phyloP scores from a whole-genome alignment of 352 stramenopile genomes.

The Plasmopara viticola region DNA sequence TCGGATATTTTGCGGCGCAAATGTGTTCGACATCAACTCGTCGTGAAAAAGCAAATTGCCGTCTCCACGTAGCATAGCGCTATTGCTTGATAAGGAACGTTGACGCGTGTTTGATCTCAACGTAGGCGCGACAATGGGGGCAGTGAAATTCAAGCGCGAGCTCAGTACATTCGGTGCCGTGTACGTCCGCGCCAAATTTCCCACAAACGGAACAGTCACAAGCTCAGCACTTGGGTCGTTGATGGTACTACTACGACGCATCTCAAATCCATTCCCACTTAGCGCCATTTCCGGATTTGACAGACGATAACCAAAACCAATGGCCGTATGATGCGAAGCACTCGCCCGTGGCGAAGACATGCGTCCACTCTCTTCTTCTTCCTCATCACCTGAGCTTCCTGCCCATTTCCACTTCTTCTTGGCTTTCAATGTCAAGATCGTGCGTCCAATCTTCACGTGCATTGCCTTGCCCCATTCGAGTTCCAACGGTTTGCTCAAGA shows the following conservation, averaged over 20 bases:
- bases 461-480: slow-evolving; percentile 79
- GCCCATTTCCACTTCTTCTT: slow-evolving; percentile 84
- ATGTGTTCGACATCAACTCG: slow-evolving; percentile 12
- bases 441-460: slow-evolving; percentile 81
- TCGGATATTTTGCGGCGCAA: slow-evolving; percentile 17
- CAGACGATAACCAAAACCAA: slow-evolving; percentile 12
- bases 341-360: slow-evolving; percentile 24
- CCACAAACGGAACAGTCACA: slow-evolving; percentile 21
- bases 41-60: slow-evolving; percentile 14
- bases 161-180: slow-evolving; percentile 30
- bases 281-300: slow-evolving; percentile 18
- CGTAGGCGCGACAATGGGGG: slow-evolving; percentile 2
- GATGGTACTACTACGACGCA: slow-evolving; percentile 23
- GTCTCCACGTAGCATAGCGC: slow-evolving; percentile 11
- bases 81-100: slow-evolving; percentile 23
- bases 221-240: slow-evolving; percentile 47
- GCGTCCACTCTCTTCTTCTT: slow-evolving; percentile 26
- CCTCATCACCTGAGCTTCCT: slow-evolving; percentile 32
- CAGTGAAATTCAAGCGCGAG: slow-evolving; percentile 24
- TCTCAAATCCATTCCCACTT: slow-evolving; percentile 33
- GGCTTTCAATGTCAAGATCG: slow-evolving; percentile 75
- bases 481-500: slow-evolving; percentile 70
- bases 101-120: slow-evolving; percentile 21
- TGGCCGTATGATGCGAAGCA: slow-evolving; percentile 8
- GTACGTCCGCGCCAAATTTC: slow-evolving; percentile 23